These are phyloP conservation scores for Zoysia pacifica DNA, from an alignment of 176 grass and related monocot genomes.

Conservation along the genomic window DNA sequence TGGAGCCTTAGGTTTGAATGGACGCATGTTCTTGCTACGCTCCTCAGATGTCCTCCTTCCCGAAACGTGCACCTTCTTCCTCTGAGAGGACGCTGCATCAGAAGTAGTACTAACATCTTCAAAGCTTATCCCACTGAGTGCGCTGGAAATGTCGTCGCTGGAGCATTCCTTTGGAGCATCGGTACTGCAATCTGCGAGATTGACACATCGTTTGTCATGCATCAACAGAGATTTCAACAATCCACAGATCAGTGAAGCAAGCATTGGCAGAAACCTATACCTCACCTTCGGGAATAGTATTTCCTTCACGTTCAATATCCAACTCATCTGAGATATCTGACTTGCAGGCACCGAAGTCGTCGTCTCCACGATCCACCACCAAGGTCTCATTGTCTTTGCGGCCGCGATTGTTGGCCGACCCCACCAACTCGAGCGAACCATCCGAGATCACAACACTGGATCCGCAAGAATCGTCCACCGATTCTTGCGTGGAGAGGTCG, in stretches of 20 bases:
- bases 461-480: constrained; percentile 54
- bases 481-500: constrained; percentile 65
- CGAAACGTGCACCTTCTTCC: constrained; percentile 33
- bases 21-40: constrained; percentile 34
- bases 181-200: background rate
- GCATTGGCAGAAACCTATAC: constrained; percentile 18
- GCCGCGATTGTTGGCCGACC: background rate
- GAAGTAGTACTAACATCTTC: constrained; percentile 40
- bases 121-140: constrained; percentile 42
- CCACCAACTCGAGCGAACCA: constrained; percentile 16
- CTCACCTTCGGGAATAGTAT: constrained; percentile 28
- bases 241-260: background rate
- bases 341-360: constrained; percentile 34
- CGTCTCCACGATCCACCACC: constrained; percentile 9
- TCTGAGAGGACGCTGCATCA: constrained; percentile 36
- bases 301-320: constrained; percentile 5
- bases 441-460: constrained; percentile 50
- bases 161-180: constrained; percentile 32
- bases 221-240: background rate
- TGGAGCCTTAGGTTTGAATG: constrained; percentile 62
- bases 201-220: background rate
- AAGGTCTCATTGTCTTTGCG: background rate
- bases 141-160: constrained; percentile 49
- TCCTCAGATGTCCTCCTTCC: constrained; percentile 41
- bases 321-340: constrained; percentile 45